These are phyloP conservation scores for Alternaria brassicae DNA, from an alignment of 2,329 filamentous ascomycete genomes.

Conservation along the genomic window DNA sequence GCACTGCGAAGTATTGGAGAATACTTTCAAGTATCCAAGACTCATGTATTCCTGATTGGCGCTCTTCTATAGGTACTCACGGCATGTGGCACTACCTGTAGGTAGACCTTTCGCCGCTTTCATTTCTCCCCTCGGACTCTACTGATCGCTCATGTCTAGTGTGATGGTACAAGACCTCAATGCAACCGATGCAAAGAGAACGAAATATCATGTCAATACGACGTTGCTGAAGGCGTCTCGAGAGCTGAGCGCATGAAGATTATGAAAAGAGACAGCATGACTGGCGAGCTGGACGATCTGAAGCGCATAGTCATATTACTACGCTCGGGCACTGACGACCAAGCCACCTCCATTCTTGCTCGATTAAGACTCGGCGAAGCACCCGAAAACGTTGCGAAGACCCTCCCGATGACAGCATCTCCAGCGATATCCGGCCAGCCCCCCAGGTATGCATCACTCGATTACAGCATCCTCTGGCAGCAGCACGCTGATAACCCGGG, in stretches of 20 bases:
- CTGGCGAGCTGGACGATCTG: constrained; percentile 27
- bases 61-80: constrained; percentile 16
- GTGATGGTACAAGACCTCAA: constrained; percentile 31
- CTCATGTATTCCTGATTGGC: not conserved
- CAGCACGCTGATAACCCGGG: constrained; percentile 19
- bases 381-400: constrained; percentile 28
- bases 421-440: constrained; percentile 14
- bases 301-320: constrained; percentile 30
- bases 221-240: constrained; percentile 35
- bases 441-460: constrained; percentile 26
- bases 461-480: constrained; percentile 6
- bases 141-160: constrained; percentile 17
- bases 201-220: constrained; percentile 29
- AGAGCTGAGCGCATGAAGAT: constrained; percentile 37
- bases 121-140: not conserved
- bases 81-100: constrained; percentile 14
- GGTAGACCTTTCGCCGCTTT: constrained; percentile 3
- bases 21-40: not conserved
- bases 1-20: not conserved
- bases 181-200: constrained; percentile 32
- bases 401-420: constrained; percentile 20
- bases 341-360: constrained; percentile 30
- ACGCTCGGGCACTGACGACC: constrained; percentile 28
- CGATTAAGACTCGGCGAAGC: constrained; percentile 29
- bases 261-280: constrained; percentile 29